These are phyloP conservation scores for Pseudogymnoascus sp. DNA, from an alignment of 2,329 filamentous ascomycete species.

Conservation along the genomic window DNA sequence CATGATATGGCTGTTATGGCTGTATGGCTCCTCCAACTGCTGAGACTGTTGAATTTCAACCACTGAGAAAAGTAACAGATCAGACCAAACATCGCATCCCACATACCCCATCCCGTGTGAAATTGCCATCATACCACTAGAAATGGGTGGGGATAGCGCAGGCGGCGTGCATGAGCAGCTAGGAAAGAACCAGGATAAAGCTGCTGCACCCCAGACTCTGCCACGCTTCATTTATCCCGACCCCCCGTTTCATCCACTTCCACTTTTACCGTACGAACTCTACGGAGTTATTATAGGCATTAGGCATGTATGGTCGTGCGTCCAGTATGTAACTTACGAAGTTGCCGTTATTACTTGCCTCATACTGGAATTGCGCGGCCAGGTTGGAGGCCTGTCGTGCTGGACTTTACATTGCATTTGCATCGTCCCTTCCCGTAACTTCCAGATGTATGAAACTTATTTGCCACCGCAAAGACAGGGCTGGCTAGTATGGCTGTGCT, in stretches of 20 bases:
- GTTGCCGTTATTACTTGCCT: neutral
- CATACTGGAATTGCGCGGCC: neutral
- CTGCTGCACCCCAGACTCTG: conserved; percentile 2
- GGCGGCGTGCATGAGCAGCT: neutral
- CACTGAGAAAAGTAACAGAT: neutral
- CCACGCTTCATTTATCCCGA: conserved; percentile 1
- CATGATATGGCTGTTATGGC: neutral
- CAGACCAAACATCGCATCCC: neutral
- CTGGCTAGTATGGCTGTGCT: neutral
- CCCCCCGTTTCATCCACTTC: neutral
- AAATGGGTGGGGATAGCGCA: neutral
- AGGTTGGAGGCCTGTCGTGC: neutral
- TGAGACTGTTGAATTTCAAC: neutral
- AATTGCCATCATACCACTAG: neutral
- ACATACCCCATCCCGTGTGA: neutral
- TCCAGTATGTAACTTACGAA: neutral
- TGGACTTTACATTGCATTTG: neutral
- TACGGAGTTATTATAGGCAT: neutral
- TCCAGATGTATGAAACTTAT: neutral
- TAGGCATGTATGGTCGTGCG: neutral
- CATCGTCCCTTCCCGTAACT: neutral
- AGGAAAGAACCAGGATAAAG: neutral
- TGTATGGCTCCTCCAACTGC: neutral
- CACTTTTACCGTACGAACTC: too few relatives aligned
- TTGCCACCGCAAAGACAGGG: neutral